Base-by-base conservation (phyloP, 257 asterid species). In the Solanum chilense region DNA sequence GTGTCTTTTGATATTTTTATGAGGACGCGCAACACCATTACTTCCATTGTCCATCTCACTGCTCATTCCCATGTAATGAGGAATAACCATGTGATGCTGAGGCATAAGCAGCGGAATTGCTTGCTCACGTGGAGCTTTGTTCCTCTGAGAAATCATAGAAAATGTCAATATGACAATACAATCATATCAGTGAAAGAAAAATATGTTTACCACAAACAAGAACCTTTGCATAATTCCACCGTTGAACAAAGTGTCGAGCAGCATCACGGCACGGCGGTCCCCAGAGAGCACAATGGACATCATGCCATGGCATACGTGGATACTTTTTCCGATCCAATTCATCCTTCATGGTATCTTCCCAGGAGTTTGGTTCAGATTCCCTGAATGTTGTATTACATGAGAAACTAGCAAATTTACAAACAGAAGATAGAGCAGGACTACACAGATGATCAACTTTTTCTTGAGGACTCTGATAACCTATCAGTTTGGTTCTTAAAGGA, bases 221-320 rank as follows among this genome's bases (percentile, higher is more conserved):
- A 78, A 94, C 99, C 98, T 96, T 97, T 35, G 98, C 99, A 89
- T 97, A 96, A 92, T 97, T 97, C 99, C 99, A 97, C 37, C 99
- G 98, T 87, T 95, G 99, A 91, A 95, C 95, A 90, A 95, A 97
- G 90, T 97, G 99, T 90, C 98, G 93, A 68, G 99, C 98, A 86
- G 96, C 91, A 90, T 97, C 98, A 93, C 94, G 95, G 89, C 99
- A 97, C 42, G 99, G 92, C 15, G 98, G 98, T 29, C 99, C 99
- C 99, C 99, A 97, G 49, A 97, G 90, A 23, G 99, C 98, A 85
- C 99, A 97, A 84, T 97, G 99, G 90, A 97, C 99, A 85, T 97
- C 99, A 44, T 97, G 99, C 99, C 99, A 97, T 60, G 99, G 98
- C 98, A 96, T 96, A 87, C 98, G 98, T 33, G 99, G 99, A 93